Evolutionary conservation across 352 stramenopile species (phyloP), one percentile per base, ranked within the genome.

Genomic region (Peronospora belbahrii): DNA sequence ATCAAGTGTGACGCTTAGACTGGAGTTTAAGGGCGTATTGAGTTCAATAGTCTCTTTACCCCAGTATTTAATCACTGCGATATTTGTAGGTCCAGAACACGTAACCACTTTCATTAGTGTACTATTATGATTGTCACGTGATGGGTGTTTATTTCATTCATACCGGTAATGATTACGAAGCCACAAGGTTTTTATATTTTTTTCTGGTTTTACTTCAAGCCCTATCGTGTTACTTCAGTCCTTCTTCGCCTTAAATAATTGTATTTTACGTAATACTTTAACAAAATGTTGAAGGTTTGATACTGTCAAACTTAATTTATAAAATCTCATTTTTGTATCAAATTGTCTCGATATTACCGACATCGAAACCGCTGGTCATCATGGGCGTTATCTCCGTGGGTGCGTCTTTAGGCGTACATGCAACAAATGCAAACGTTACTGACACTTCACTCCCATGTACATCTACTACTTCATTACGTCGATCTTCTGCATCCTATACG

Each of bases 51-150:
- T 62, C 22, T 77, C 68, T 67, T 99, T 99, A 28, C 97, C 97
- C 96, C 97, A 99, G 73, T 99, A 99, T 70, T 98, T 98, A 65
- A 99, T 94, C 22, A 95, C 85, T 18, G 96, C 96, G 53, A 99
- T 99, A 68, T 99, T 99, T 14, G 95, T 98, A 6, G 94, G 93
- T 44, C 92, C 92, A 1, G 77, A 81, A 48, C 95, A 95, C 31
- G 95, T 98, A 25, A 61, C 74, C n/a, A 85, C 56, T 40, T 65
- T 58, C 57, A 88, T 74, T n/a, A n/a, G n/a, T n/a, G n/a, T n/a
- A n/a, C n/a, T n/a, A n/a, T n/a, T n/a, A n/a, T n/a, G n/a, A n/a
- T n/a, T n/a, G n/a, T n/a, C n/a, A n/a, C n/a, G n/a, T n/a, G n/a
- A n/a, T n/a, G n/a, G n/a, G n/a, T n/a, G n/a, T n/a, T n/a, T n/a